phyloP scores from a whole-genome alignment of 768 basidiomycete species.

The Cystobasidium onofrii region DNA sequence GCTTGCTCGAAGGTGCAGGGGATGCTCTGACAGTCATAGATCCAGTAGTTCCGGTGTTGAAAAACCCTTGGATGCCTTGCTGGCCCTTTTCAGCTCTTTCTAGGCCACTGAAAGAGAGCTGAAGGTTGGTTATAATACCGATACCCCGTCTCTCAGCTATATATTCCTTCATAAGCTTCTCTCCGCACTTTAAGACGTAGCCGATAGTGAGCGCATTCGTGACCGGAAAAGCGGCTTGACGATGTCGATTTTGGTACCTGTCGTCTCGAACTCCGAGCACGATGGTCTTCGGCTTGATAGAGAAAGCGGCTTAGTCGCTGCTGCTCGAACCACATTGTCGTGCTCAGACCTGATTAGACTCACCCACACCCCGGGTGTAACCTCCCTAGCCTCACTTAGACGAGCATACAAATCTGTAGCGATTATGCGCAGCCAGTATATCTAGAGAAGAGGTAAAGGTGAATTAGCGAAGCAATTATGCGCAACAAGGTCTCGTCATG shows the following conservation, averaged over 20 bases:
- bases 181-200: conserved; percentile 63
- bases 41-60: conserved; percentile 46
- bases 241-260: conserved; percentile 59
- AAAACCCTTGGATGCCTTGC: conserved; percentile 77
- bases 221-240: conserved; percentile 82
- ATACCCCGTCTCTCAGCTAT: conserved; percentile 50
- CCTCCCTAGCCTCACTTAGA: conserved; percentile 68
- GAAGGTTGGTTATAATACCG: conserved; percentile 65
- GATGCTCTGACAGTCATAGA: background rate
- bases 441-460: no score
- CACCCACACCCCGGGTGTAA: conserved; percentile 52
- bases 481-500: background rate
- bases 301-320: background rate
- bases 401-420: conserved; percentile 81
- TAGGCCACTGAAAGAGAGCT: conserved; percentile 68
- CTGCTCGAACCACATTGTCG: background rate
- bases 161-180: conserved; percentile 79
- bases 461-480: no score
- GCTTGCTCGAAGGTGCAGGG: background rate
- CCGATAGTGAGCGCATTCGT: conserved; percentile 65
- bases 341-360: background rate
- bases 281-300: conserved; percentile 82
- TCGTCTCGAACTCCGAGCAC: conserved; percentile 71
- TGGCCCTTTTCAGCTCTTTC: conserved; percentile 70
- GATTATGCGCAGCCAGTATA: conserved; percentile 84